Evolutionary conservation across 2,329 filamentous ascomycete genomes (phyloP), one percentile per base, ranked within the genome.

Genomic region (Pezicula radicicola): DNA sequence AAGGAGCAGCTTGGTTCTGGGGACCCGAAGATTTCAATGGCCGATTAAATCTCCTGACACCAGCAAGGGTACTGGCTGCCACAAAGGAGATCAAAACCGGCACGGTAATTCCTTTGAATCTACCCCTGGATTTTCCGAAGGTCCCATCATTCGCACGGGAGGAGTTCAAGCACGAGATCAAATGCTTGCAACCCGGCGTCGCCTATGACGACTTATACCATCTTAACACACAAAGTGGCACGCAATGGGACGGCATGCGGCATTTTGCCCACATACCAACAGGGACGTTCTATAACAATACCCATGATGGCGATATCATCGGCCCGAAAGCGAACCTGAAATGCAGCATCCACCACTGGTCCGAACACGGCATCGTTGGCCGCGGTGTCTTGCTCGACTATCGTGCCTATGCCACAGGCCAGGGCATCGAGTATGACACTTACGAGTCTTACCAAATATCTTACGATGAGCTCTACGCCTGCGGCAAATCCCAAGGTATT

Each of bases 121-220:
- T 52, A 18, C 46, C 50, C 10, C n/a, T 49, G 10, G 41, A 52
- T 41, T 25, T 52, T n/a, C 55, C 75, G 46, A 61, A 67, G 36
- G 63, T 63, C 47, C 70, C 66, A 28, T 58, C 50, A 19, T 72
- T 59, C 49, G 60, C 59, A 37, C 64, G 68, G 12, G 61, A 63
- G 40, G 54, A 41, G 35, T 63, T 64, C 55, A 27, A 56, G n/a
- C 66, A 69, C 13, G 55, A 59, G 13, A 59, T 62, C 36, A 55
- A 56, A 47, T 30, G 46, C 33, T 50, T 60, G 12, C 43, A 36
- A 8, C 49, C 52, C 1, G 51, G 56, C 10, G 16, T 53, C n/a
- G 55, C 83, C 41, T 83, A 85, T 61, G 82, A 85, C 60, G 81
- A 85, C 63, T 67, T 76, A 18, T 78, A 79, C 74, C 74, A 72